Percentiles rank a stretch among this genome's conserved stretches.
These are phyloP conservation scores for Cytospora schulzeri DNA, from an alignment of 2,329 filamentous ascomycete species.

Conservation along the genomic window DNA sequence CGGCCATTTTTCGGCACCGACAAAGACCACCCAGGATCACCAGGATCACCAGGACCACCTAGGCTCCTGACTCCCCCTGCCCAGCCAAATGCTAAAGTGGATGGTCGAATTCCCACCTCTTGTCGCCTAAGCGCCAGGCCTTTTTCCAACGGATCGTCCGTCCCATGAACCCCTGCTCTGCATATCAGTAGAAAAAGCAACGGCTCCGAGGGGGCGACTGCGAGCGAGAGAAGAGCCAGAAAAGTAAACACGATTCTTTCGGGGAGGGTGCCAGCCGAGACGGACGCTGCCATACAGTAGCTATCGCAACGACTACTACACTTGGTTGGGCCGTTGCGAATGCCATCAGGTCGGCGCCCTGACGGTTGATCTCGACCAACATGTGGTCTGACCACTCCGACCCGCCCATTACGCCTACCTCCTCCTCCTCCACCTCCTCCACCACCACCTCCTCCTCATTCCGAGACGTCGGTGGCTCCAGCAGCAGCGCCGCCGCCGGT, in stretches of 20 bases:
- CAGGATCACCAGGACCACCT: too few relatives aligned
- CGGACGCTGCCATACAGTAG: background rate
- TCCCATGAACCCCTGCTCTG: constrained; percentile 1
- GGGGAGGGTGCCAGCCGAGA: background rate
- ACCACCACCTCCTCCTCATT: background rate
- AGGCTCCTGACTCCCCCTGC: background rate
- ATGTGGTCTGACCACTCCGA: constrained; percentile 29
- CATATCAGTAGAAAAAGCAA: background rate
- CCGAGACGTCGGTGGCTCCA: background rate
- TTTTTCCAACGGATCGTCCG: background rate
- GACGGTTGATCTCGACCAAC: constrained; percentile 26
- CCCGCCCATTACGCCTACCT: constrained; percentile 13
- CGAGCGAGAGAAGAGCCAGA: background rate
- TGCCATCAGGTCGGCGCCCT: constrained; percentile 17
- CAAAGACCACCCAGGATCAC: background rate
- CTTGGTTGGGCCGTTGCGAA: constrained; percentile 16
- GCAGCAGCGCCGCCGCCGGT: background rate
- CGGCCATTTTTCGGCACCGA: background rate
- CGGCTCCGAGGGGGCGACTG: background rate
- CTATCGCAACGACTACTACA: background rate
- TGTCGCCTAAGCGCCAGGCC: background rate
- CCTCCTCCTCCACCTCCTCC: background rate
- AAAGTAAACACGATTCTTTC: background rate
- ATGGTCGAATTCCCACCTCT: background rate
- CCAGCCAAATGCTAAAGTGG: background rate